Base-by-base conservation (phyloP, 208 protist genomes). In the Novymonas esmeraldas region DNA sequence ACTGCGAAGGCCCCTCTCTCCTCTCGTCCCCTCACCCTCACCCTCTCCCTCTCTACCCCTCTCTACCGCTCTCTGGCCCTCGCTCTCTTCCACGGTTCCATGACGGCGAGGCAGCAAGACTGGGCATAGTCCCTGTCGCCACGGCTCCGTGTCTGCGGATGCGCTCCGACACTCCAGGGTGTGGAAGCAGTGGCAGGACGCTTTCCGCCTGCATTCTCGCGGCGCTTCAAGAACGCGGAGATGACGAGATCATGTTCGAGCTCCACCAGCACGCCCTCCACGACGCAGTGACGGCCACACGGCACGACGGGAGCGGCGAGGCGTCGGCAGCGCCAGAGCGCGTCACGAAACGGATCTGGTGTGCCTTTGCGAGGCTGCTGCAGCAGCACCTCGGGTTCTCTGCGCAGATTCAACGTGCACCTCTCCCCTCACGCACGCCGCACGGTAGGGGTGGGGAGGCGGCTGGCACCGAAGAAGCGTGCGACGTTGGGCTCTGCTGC, bases 401-500 rank as follows among this genome's bases (percentile, higher is more conserved):
- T 39, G 33, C 6, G 10, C 2, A 22, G 7, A 20, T 41, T 18
- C 33, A 29, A 1, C 22, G 22, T 39, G 22, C 51, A 3, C 13
- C 6, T 26, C 4, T 42, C 9, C 10, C 28, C 33, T 6, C 13
- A 18, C 20, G 13, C 59, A 38, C 59, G 9, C 29, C 9, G 18
- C 36, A 29, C 14, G 57, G 45, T 33, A 41, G 48, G 28, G 10
- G 11, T 48, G 56, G 38, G 2, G 10, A 10, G 39, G 39, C n/a
- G n/a, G n/a, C n/a, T n/a, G n/a, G n/a, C n/a, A n/a, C n/a, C n/a
- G n/a, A 22, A 39, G 41, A 24, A 6, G 44, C 24, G 5, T 84
- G 82, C 29, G 74, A 82, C 42, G 76, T 88, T 33, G 78, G 63
- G 0, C 3, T 88, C 14, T 51, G 76, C 50, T 78, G 71, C 36